Base-by-base conservation (phyloP, 495 filamentous ascomycete species). In the Polyplosphaeria fusca region DNA sequence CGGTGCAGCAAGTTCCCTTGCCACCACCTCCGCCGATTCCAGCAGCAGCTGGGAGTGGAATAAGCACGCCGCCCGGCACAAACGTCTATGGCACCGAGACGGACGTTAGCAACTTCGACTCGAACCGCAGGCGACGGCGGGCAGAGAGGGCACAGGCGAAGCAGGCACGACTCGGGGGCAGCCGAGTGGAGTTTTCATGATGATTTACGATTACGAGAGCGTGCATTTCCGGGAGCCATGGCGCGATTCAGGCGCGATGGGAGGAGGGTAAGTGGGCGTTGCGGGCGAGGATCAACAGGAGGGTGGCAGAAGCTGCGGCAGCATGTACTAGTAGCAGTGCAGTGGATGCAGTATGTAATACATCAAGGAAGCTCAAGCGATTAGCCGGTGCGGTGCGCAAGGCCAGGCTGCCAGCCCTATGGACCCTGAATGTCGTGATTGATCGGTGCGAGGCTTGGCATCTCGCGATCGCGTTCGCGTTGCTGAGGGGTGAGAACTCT, bases 81-180 rank as follows among this genome's bases (percentile, higher is more conserved):
- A 37, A 58, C 5, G 41, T 60, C 13, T 69, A 70, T 42, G 71
- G 67, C 16, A 71, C 67, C 19, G 69, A 63, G 43, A 72, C 71
- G 5, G 70, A 71, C 49, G 56, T 73, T 3, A 73, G 69, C 62
- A 63, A 60, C 43, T 73, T 66, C 56, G 71, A 69, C 24, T 60
- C 56, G 19, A 74, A 74, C 61, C 30, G 72, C 32, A 47, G 67
- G 47, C 20, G 72, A 41, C 41, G 72, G 47, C 24, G 72, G 55
- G 72, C 72, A 16, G 71, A 74, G 66, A 45, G 72, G 52, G 68
- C 68, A 43, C 65, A 67, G 49, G 67, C 64, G 43, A 58, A 65
- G 50, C 42, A 47, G 39, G 57, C 52, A 50, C 47, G 55, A 41
- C 47, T 30, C 41, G 63, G 61, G 20, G 63, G 66, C 7, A 64